Evolutionary conservation across 805 yeast genomes (phyloP).

Genomic region (Alloascoidea africana): DNA sequence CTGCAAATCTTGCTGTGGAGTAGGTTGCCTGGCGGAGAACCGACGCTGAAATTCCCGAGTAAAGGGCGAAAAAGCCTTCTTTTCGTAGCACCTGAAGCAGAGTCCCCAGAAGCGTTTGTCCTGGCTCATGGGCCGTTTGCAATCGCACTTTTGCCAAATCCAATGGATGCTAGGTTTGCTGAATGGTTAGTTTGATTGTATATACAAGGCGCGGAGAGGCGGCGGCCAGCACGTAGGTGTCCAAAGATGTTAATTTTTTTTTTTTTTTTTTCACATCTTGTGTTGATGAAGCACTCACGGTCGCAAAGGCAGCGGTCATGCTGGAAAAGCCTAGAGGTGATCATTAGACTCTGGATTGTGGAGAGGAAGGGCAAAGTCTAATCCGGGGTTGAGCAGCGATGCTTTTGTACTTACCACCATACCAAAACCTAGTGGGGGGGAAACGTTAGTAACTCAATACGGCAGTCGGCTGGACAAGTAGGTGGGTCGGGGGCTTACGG

Average conservation of each 20-base stretch:
- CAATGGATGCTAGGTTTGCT: constrained; percentile 40
- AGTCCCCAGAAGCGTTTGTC: constrained; percentile 47
- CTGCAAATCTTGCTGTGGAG: constrained; percentile 75
- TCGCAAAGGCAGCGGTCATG: constrained; percentile 20
- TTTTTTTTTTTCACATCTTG: neutral
- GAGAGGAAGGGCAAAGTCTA: constrained; percentile 2
- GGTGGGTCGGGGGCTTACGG: constrained; percentile 13
- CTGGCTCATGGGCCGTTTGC: constrained; percentile 61
- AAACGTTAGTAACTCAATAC: constrained; percentile 3
- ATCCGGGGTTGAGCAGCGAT: constrained; percentile 1
- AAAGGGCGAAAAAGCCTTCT: constrained; percentile 56
- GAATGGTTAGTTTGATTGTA: neutral
- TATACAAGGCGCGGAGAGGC: no score
- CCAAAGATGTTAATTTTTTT: neutral
- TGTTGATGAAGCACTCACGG: no score
- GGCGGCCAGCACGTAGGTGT: constrained; percentile 8
- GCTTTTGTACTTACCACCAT: constrained; percentile 18
- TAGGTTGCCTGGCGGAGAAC: constrained; percentile 77
- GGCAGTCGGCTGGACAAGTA: neutral
- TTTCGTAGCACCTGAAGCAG: constrained; percentile 38
- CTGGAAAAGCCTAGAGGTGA: constrained; percentile 14
- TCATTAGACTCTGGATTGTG: no score
- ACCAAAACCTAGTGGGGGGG: constrained; percentile 20
- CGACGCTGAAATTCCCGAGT: constrained; percentile 74
- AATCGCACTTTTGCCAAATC: constrained; percentile 79